phyloP scores from a whole-genome alignment of 805 yeast genomes.

The Yarrowia porcina region DNA sequence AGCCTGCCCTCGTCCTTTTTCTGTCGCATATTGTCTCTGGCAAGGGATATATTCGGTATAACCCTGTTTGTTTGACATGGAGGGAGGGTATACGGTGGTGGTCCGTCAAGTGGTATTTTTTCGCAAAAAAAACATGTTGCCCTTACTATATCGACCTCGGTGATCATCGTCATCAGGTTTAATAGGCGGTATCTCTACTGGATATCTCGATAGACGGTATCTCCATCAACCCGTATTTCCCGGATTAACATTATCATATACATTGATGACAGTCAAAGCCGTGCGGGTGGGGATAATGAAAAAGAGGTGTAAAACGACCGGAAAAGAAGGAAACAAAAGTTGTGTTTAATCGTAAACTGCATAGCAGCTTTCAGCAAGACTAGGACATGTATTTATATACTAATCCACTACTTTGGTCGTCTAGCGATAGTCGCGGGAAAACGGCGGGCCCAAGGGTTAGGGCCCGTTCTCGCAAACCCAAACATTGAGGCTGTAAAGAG shows the following conservation, averaged over 20 bases:
- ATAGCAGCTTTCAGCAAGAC: no score
- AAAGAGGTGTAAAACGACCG: background rate
- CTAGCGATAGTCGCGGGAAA: background rate
- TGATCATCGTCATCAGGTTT: no score
- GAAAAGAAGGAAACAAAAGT: background rate
- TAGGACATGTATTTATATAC: background rate
- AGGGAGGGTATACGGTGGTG: background rate
- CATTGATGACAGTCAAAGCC: background rate
- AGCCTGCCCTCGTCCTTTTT: background rate
- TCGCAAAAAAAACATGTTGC: background rate
- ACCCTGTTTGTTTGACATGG: background rate
- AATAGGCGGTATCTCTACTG: background rate
- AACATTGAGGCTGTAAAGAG: background rate
- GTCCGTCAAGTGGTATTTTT: background rate
- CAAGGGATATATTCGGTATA: background rate
- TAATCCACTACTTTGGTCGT: background rate
- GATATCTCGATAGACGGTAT: background rate
- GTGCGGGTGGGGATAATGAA: background rate
- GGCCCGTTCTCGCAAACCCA: background rate
- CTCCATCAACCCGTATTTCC: conserved; percentile 1
- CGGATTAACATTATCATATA: conserved; percentile 3
- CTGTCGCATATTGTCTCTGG: background rate
- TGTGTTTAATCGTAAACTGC: background rate
- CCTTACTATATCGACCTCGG: no score
- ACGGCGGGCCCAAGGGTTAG: no score